phyloP scores from a whole-genome alignment of 768 basidiomycete species.

The Lactarius trivialis region DNA sequence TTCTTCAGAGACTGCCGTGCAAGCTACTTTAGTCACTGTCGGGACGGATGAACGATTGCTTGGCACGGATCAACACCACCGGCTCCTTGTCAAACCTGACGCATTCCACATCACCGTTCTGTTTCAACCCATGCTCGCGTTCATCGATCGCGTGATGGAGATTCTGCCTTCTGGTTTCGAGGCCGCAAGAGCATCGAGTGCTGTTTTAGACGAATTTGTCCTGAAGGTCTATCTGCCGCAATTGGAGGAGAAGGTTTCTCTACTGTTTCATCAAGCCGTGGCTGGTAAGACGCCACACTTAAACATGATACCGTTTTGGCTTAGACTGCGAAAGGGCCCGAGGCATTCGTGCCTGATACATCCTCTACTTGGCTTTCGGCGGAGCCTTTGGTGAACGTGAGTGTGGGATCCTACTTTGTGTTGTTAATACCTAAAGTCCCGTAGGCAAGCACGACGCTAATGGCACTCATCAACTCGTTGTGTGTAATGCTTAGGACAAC shows the following conservation, averaged over 20 bases:
- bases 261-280: conserved; percentile 80
- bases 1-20: conserved; percentile 53
- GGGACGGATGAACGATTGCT: conserved; percentile 70
- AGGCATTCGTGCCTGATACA: conserved; percentile 83
- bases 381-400: conserved; percentile 75
- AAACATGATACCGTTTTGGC: conserved; percentile 1
- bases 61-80: conserved; percentile 72
- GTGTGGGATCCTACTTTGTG: conserved; percentile 2
- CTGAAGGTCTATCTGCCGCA: conserved; percentile 89
- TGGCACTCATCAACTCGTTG: conserved; percentile 86
- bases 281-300: conserved; percentile 42
- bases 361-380: conserved; percentile 54
- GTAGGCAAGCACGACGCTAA: conserved; percentile 76
- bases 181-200: conserved; percentile 55
- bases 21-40: conserved; percentile 51
- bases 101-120: conserved; percentile 91
- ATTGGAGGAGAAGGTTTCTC: conserved; percentile 87
- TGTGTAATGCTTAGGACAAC: conserved; percentile 87
- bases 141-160: conserved; percentile 65
- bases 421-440: conserved; percentile 6
- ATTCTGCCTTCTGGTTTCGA: conserved; percentile 70
- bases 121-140: conserved; percentile 90
- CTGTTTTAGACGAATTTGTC: conserved; percentile 88
- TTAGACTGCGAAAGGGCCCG: conserved; percentile 48
- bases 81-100: conserved; percentile 79